Evolutionary conservation across 2,329 filamentous ascomycete species (phyloP).

Genomic region (Pestalotiopsis sp.): DNA sequence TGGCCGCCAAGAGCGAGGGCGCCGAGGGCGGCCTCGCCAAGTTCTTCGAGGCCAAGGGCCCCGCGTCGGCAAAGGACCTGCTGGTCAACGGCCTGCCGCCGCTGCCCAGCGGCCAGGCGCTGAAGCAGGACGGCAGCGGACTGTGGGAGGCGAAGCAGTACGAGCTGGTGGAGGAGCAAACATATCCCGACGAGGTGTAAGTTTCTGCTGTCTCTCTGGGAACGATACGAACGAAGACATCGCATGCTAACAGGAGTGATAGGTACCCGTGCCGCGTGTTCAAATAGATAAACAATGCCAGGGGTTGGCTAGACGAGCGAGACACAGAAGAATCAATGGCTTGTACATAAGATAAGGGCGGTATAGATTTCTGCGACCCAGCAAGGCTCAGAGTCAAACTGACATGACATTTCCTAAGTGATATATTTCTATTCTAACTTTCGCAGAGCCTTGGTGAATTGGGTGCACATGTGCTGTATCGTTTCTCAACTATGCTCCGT

Average conservation of each 20-base stretch:
- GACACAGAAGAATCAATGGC: conserved; percentile 1
- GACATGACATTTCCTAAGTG: conserved; percentile 4
- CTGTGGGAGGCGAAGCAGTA: conserved; percentile 72
- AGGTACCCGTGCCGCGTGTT: conserved; percentile 70
- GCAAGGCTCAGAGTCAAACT: background rate
- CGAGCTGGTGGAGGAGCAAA: conserved; percentile 63
- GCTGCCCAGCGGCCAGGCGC: conserved; percentile 72
- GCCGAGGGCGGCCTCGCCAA: conserved; percentile 71
- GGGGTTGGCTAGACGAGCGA: conserved; percentile 13
- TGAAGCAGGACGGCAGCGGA: conserved; percentile 44
- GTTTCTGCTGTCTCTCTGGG: background rate
- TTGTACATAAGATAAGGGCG: conserved; percentile 29
- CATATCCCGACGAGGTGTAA: conserved; percentile 65
- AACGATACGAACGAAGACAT: conserved; percentile 11
- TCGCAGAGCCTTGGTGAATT: background rate
- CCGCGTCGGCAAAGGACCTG: conserved; percentile 55
- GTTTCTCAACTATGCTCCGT: background rate
- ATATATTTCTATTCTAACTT: background rate
- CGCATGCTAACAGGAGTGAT: conserved; percentile 32
- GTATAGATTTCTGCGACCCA: conserved; percentile 15
- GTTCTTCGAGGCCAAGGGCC: conserved; percentile 69
- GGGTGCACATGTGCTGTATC: background rate
- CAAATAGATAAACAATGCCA: conserved; percentile 41
- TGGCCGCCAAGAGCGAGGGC: conserved; percentile 75
- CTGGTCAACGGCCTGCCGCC: conserved; percentile 82